Evolutionary conservation across 148 eudicot genomes (phyloP).

Genomic region (Fagopyrum esculentum): DNA sequence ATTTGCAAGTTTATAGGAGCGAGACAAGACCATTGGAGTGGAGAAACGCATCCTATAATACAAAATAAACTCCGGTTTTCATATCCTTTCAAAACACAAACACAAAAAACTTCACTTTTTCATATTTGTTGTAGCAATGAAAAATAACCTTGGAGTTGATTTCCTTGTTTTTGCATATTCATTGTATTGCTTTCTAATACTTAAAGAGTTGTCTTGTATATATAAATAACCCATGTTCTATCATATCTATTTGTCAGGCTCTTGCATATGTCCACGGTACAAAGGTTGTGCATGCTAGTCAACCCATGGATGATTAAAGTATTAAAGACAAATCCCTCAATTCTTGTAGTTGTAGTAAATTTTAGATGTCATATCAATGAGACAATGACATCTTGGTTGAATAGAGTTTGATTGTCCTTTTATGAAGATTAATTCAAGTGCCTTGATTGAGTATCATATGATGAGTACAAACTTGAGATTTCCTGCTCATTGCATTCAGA

Average conservation of each 20-base stretch:
- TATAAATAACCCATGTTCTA: neutral
- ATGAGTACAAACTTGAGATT: neutral
- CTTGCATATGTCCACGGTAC: conserved; percentile 92
- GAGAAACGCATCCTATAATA: too few relatives aligned
- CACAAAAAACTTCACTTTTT: neutral
- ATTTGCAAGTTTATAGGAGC: too few relatives aligned
- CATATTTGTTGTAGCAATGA: neutral
- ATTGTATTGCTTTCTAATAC: neutral
- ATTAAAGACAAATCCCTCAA: conserved; percentile 10
- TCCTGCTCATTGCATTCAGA: conserved; percentile 10
- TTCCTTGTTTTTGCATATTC: neutral
- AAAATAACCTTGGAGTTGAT: too few relatives aligned
- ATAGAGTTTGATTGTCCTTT: neutral
- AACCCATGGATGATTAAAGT: conserved; percentile 96
- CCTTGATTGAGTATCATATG: neutral
- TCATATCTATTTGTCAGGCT: conserved; percentile 46
- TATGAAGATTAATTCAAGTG: neutral
- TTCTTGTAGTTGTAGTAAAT: neutral
- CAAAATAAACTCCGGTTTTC: too few relatives aligned
- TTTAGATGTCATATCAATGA: neutral
- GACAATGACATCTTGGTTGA: neutral
- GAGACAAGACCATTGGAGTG: too few relatives aligned
- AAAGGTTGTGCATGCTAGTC: conserved; percentile 70
- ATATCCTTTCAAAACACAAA: too few relatives aligned
- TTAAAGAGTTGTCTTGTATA: neutral